Evolutionary conservation across 2,329 filamentous ascomycete species (phyloP), one percentile per base, ranked within the genome.

Genomic region (Aspergillus aculeatinus): DNA sequence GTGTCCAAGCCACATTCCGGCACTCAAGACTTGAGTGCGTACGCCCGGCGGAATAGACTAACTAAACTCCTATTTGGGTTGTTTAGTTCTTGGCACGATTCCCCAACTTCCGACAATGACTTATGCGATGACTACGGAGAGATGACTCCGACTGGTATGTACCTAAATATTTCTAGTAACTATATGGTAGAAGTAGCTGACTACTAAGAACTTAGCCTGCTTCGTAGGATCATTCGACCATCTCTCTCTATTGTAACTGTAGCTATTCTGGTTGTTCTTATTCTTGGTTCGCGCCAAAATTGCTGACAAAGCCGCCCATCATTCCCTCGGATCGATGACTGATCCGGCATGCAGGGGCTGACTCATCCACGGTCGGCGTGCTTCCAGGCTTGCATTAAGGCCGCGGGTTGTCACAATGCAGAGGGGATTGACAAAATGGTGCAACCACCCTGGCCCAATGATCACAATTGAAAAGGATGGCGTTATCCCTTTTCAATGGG

Each of bases 341-440:
- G 47, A 59, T 31, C 52, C 48, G 52, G 52, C 51, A 59, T 48
- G 52, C 33, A 51, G 48, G 58, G 21, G 33, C 58, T 59, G 48
- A 58, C 49, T 58, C 39, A 48, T 52, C 42, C 27, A 21, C 39
- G 16, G 42, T 16, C 31, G 48, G 11, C 48, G n/a, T 44, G 39
- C 14, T 44, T 44, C 39, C 7, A n/a, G 39, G 39, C 39, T 12
- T 35, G 39, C n/a, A 44, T 19, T 44, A 5, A 12, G 39, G 16
- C 16, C 14, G 14, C 9, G 39, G 14, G 19, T 19, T 44, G 39
- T 44, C 39, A 44, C n/a, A 44, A 44, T 44, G 39, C 16, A 44
- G 14, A 7, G 7, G 5, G 14, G 6, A 10, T 7, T 44, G 39
- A 44, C 39, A 44, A 19, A 44, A n/a, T 44, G 39, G n/a, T 44